phyloP scores from a whole-genome alignment of 192 early-diverging fungal genomes.

The Backusella sp. region DNA sequence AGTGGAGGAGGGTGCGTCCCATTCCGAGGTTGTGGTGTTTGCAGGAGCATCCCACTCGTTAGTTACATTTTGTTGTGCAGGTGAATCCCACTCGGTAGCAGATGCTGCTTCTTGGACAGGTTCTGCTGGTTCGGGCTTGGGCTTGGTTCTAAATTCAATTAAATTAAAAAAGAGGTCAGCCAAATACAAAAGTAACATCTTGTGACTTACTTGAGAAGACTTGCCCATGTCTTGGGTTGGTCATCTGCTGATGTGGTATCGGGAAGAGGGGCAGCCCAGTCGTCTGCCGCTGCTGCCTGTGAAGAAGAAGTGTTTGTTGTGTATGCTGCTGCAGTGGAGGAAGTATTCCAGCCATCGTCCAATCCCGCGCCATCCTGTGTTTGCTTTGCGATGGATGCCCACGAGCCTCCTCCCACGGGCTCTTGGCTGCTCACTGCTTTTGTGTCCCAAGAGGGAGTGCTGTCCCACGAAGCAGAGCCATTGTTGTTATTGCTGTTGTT shows the following conservation, averaged over 20 bases:
- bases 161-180: not conserved
- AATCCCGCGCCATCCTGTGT: conserved; percentile 7
- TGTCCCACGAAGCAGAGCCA: not conserved
- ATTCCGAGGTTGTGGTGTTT: conserved; percentile 18
- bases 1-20: conserved; percentile 10
- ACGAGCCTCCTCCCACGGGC: conserved; percentile 32
- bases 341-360: not conserved
- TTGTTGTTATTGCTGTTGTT: not conserved
- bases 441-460: not conserved
- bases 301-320: conserved; percentile 3
- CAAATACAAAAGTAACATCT: not conserved
- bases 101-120: conserved; percentile 7
- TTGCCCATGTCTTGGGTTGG: conserved; percentile 30
- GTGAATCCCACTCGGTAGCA: not conserved
- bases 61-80: not conserved
- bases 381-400: conserved; percentile 37
- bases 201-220: conserved; percentile 29
- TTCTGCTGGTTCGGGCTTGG: conserved; percentile 47
- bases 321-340: not conserved
- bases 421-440: conserved; percentile 3
- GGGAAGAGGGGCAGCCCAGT: conserved; percentile 16
- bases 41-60: not conserved
- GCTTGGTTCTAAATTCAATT: conserved; percentile 15
- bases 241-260: conserved; percentile 18
- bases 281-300: conserved; percentile 12